Evolutionary conservation across 768 basidiomycete genomes (phyloP), one percentile per base, ranked within the genome.

Genomic region (Lactarius hatsudake): DNA sequence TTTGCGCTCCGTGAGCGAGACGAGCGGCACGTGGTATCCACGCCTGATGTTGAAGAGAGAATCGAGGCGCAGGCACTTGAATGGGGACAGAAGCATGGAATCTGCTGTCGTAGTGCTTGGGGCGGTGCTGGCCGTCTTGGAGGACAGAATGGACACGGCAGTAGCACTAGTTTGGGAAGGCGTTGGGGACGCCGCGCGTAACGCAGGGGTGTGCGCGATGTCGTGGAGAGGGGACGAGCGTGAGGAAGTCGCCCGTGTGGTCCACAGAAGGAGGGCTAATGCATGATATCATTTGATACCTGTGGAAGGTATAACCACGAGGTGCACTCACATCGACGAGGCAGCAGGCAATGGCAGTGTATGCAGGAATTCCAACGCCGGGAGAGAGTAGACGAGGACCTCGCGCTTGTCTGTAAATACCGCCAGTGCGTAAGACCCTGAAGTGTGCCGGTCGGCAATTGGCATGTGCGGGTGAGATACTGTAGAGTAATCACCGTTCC

Each of bases 31-130:
- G 10, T 79, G 76, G 68, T 85, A 84, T 53, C 79, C 77, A 40
- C 87, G 81, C 7, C 85, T 81, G 53, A 83, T 78, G 71, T 84
- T 78, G 74, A 89, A 88, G 61, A 90, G 76, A 10, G 87, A 86
- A 45, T 83, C 84, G 70, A 87, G 85, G 18, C 75, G 77, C 8
- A 80, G n/a, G n/a, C n/a, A 76, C 9, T 77, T 70, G 15, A 83
- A 75, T 18, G 75, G 74, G 10, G 75, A 78, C 54, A 20, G 40
- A 0, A 62, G 23, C 15, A 30, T 42, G 30, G 30, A 43, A 12
- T 53, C n/a, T 23, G 51, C n/a, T 12, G 32, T 43, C 12, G 59
- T 32, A 28, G 59, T 67, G 23, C 51, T 53, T 5, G 62, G 18
- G 42, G 45, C 51, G 6, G 61, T 54, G 53, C 42, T 58, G 10